Percentiles rank a stretch among this genome's conserved stretches.
Conservation (phyloP, 1,284 basidiomycete species). For the Malassezia restricta region DNA sequence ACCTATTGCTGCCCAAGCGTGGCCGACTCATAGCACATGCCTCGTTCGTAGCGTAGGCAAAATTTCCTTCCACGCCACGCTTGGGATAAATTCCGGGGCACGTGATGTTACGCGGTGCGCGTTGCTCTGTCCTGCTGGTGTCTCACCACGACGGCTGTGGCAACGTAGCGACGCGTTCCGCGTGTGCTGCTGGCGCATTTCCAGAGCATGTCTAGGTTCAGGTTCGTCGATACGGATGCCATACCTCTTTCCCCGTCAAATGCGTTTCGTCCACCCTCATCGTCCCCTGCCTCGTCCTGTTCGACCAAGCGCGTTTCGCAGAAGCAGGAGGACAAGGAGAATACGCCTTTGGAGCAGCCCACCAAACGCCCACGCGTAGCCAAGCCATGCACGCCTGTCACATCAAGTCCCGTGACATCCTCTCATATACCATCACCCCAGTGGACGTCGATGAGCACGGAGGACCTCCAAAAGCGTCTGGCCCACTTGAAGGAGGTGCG, state of each 20-base stretch:
- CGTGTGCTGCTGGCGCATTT: neutral
- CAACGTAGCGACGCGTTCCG: neutral
- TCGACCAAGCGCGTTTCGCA: too few relatives aligned
- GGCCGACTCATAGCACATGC: neutral
- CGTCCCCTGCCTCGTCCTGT: too few relatives aligned
- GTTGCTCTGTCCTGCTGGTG: too few relatives aligned
- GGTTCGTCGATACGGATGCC: neutral
- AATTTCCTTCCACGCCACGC: too few relatives aligned
- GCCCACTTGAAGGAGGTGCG: constrained; percentile 7
- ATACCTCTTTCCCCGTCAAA: neutral
- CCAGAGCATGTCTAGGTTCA: neutral
- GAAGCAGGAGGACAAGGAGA: too few relatives aligned
- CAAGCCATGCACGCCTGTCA: neutral
- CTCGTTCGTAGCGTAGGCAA: too few relatives aligned
- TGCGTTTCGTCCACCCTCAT: too few relatives aligned
- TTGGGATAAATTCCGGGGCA: too few relatives aligned
- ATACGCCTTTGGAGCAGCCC: neutral
- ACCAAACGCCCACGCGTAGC: neutral
- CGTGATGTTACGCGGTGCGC: too few relatives aligned
- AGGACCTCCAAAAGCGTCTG: constrained; percentile 2
- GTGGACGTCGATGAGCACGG: constrained; percentile 4
- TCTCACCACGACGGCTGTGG: too few relatives aligned
- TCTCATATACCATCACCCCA: neutral
- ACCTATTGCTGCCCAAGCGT: neutral
- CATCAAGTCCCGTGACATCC: neutral